A percentile compares a stretch with the other conserved stretches of the same genome.
Conservation (phyloP, 2,329 filamentous ascomycete species). For the Xylariales sp. region DNA sequence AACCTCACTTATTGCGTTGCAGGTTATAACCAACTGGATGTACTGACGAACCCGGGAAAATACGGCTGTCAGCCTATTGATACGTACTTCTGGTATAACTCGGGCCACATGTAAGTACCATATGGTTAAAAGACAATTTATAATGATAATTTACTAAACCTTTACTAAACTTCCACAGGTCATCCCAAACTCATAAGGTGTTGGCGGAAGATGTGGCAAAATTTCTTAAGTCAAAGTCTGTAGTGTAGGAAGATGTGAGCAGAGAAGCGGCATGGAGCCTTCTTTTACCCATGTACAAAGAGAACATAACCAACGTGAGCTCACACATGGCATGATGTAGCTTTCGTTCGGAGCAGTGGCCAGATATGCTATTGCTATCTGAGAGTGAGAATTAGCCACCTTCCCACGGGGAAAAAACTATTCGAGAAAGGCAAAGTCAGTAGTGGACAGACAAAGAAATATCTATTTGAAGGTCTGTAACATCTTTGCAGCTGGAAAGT, state of each 20-base stretch:
- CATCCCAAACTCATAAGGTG: constrained; percentile 12
- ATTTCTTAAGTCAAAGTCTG: constrained; percentile 11
- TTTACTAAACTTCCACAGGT: constrained; percentile 8
- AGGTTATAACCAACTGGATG: constrained; percentile 17
- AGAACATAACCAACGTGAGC: too few relatives aligned
- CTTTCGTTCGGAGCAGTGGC: too few relatives aligned
- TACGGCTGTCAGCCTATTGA: constrained; percentile 23
- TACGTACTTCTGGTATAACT: constrained; percentile 27
- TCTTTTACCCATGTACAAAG: too few relatives aligned
- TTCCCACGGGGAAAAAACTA: too few relatives aligned
- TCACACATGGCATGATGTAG: too few relatives aligned
- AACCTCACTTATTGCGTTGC: constrained; percentile 22
- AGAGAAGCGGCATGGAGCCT: too few relatives aligned
- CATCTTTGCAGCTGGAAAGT: too few relatives aligned
- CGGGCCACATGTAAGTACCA: constrained; percentile 19
- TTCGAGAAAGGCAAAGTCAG: too few relatives aligned
- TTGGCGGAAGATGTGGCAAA: constrained; percentile 10
- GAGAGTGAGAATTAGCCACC: too few relatives aligned
- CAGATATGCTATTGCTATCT: too few relatives aligned
- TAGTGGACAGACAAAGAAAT: too few relatives aligned
- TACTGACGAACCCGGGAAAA: constrained; percentile 13
- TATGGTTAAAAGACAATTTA: background rate
- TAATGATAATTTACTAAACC: background rate
- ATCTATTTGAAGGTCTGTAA: too few relatives aligned
- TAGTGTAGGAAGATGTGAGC: background rate